Evolutionary conservation across 257 asterid species (phyloP), one percentile per base, ranked within the genome.

Genomic region (Solanum clarkiae): DNA sequence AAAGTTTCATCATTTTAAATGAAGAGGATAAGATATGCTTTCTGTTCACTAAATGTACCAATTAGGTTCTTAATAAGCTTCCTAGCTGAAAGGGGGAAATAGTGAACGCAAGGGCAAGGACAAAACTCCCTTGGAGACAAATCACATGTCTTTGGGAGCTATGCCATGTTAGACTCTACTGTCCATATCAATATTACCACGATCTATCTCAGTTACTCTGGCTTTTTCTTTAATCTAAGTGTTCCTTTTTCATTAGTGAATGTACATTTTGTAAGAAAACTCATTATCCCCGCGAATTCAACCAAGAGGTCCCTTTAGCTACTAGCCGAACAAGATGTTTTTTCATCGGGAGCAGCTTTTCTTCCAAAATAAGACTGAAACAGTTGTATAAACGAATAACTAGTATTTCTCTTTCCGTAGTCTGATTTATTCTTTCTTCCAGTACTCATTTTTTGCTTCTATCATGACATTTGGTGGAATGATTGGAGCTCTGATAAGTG

Each of bases 381-480:
- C 2, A 20, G 20, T 18, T 20, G 54, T 1, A 71, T 71, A 44
- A 4, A 18, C 10, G 42, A 72, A 72, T 17, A 10, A 1, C 53
- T 47, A 72, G 10, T 72, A 44, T n/a, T 20, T 72, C 80, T 72
- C 80, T 72, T 44, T 45, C 11, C 47, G 17, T 26, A 2, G 18
- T 79, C 65, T 79, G 45, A 22, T 22, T 63, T 22, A 6, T 57
- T 22, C 40, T 32, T 56, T 18, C 53, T 81, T 84, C 6, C 63
- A 88, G 90, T 88, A 88, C 62, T 88, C 90, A 17, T 22, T 42
- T 65, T 75, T 88, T 85, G 88, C 88, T 54, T 88, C 90, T 49
- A 29, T 88, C 45, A 47, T 80, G 85, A 85, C 75, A 60, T 88
- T 88, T 40, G 88, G 90, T 66, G 83, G 88, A 59, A 83, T 88